Evolutionary conservation across 139 green algal genomes (phyloP).

Genomic region (Volvox africanus): DNA sequence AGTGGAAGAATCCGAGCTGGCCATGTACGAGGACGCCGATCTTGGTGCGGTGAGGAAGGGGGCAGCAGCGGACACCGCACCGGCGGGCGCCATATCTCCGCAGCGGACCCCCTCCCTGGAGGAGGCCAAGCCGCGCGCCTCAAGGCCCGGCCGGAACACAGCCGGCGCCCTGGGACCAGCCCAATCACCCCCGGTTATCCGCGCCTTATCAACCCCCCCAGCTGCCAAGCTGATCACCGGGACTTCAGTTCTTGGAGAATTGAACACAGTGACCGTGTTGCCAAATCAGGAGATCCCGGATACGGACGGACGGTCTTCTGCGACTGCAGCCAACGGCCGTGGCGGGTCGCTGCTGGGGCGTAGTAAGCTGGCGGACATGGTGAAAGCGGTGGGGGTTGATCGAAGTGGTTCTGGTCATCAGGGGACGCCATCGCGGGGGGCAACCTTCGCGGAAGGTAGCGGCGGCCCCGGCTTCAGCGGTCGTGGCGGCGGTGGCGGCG

Average conservation of each 20-base stretch:
- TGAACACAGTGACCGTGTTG: no score
- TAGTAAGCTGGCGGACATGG: conserved; percentile 9
- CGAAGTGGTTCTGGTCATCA: no score
- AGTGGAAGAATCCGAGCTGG: neutral
- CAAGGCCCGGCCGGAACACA: neutral
- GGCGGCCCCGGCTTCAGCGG: neutral
- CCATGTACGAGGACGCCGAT: neutral
- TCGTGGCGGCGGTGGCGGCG: neutral
- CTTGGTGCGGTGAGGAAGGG: neutral
- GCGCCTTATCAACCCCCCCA: neutral
- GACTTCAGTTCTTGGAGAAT: no score
- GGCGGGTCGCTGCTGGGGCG: neutral
- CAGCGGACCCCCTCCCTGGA: neutral
- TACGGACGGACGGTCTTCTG: no score
- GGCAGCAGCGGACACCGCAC: neutral
- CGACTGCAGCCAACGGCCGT: neutral
- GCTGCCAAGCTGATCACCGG: neutral
- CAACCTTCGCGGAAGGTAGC: no score
- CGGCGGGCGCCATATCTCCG: neutral
- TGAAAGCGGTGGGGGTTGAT: neutral
- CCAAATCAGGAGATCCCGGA: no score
- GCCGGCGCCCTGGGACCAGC: neutral
- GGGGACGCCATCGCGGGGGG: neutral
- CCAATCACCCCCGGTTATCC: neutral
- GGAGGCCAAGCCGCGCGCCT: neutral